phyloP scores from a whole-genome alignment of 164 flowering plant species.

The Saururus chinensis region DNA sequence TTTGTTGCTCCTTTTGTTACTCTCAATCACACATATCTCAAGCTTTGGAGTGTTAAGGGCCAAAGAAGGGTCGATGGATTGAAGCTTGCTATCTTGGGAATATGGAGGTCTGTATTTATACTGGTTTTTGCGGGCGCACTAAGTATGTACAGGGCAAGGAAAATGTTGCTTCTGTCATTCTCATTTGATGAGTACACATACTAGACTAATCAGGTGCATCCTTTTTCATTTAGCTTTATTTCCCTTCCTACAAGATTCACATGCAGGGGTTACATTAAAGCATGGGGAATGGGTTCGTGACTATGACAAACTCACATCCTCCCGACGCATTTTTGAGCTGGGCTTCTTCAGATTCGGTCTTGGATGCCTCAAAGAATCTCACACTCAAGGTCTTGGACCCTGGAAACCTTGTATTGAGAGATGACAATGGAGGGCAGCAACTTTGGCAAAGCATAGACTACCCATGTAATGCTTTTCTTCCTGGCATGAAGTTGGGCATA shows the following conservation, averaged over 20 bases:
- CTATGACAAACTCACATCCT: neutral
- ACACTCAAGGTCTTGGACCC: constrained; percentile 16
- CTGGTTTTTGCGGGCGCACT: too few relatives aligned
- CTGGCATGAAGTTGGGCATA: constrained; percentile 5
- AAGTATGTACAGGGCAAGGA: too few relatives aligned
- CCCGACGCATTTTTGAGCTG: neutral
- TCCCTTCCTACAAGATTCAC: neutral
- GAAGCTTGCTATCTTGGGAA: too few relatives aligned
- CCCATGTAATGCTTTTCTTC: constrained; percentile 4
- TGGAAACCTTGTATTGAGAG: constrained; percentile 22
- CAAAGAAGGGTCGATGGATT: too few relatives aligned
- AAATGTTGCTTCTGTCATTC: too few relatives aligned
- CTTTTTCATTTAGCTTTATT: neutral
- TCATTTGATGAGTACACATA: neutral
- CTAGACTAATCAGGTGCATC: neutral
- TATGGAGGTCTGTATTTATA: too few relatives aligned
- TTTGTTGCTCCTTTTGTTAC: too few relatives aligned
- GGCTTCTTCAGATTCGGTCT: constrained; percentile 2
- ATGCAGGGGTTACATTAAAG: neutral
- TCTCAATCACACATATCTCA: too few relatives aligned
- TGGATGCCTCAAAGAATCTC: neutral
- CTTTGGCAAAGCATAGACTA: constrained; percentile 12
- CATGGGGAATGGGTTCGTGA: neutral
- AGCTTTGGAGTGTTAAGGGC: too few relatives aligned
- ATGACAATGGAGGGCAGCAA: neutral